Evolutionary conservation across 179 eudicot species (phyloP), one percentile per base, ranked within the genome.

Genomic region (Amaranthus tricolor): DNA sequence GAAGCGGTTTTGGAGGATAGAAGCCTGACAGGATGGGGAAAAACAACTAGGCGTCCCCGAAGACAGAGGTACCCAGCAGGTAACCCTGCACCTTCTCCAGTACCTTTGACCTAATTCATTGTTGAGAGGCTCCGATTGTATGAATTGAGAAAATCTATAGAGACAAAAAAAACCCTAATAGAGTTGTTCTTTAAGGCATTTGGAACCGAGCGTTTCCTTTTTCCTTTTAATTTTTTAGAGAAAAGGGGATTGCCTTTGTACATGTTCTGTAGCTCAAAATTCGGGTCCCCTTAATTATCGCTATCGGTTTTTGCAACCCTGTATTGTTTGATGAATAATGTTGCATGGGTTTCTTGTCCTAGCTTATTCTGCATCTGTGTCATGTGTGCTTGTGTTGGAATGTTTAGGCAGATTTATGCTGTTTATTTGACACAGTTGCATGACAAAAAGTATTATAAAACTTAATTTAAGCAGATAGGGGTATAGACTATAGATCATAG

Each of bases 11-110:
- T 90, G 71, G 93, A 88, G 84, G 97, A 86, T 77, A 84, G 86
- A 77, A 88, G 89, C 80, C 80, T 92, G 70, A 88, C 88, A 3
- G 90, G 96, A 57, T 94, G 98, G 98, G 98, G 98, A 58, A 92
- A 89, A 89, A 89, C 92, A 7, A 89, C 96, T 43, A 84, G 97
- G 54, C 94, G 98, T 62, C 96, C 96, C 14, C 82, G 98, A 45
- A 76, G 98, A 55, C 98, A 92, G 74, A 79, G 98, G 81, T 86
- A 83, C 80, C 85, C 91, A 71, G 85, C 91, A 54, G 89, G 94
- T 80, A 94, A 89, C 75, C 85, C 82, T 74, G 83, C 86, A 16
- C 62, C 88, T 65, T 82, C 81, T 63, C 82, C 81, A 17, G 76
- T 77, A 55, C 75, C 78, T 6, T 77, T 81, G 68, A 73, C 78